Base-by-base conservation (phyloP, 2,329 filamentous ascomycete species). In the Fusarium denticulatum region DNA sequence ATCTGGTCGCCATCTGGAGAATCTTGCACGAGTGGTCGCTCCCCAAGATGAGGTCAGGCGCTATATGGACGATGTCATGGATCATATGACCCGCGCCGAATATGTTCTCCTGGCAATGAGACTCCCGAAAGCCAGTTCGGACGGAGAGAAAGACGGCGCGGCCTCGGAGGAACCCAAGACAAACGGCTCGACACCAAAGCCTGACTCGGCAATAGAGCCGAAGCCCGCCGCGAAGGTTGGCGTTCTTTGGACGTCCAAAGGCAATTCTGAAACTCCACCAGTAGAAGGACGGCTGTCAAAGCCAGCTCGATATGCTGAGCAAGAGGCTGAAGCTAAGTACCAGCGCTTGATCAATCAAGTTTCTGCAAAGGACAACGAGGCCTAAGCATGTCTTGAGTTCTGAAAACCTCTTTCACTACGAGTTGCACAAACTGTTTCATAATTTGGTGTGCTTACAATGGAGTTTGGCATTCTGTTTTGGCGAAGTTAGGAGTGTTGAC, bases 11-110 rank as follows among this genome's bases (percentile, higher is more conserved):
- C 85, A 90, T 69, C 83, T 93, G 9, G 91, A 93, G 70, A 86
- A 89, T 52, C 80, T 93, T 20, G 84, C 86, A 26, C 85, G 88
- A 57, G 88, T 91, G 5, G 90, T 93, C 36, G 90, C 90, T 26
- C 88, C 89, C 6, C 85, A 85, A 34, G 89, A 92, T 22, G 90
- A 92, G 72, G 91, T 92, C 28, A 83, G 84, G 53, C 85, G 88
- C 50, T 92, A 93, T 75, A 93, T 93, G 91, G 88, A 92, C 77
- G 88, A 92, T 76, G 84, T 93, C 10, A 92, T 93, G 90, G 87
- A 89, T 67, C 91, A 88, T 70, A 91, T 90, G 86, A 92, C 90
- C 14, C 86, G 91, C 39, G 90, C 90, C 20, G 90, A 92, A 80
- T 92, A 92, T 76, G 85, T 92, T 8, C 81, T 92, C 28, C 82